A percentile compares a stretch with the other conserved stretches of the same genome.
Evolutionary conservation across 495 filamentous ascomycete genomes (phyloP).

Genomic region (Podospora fimiseda): DNA sequence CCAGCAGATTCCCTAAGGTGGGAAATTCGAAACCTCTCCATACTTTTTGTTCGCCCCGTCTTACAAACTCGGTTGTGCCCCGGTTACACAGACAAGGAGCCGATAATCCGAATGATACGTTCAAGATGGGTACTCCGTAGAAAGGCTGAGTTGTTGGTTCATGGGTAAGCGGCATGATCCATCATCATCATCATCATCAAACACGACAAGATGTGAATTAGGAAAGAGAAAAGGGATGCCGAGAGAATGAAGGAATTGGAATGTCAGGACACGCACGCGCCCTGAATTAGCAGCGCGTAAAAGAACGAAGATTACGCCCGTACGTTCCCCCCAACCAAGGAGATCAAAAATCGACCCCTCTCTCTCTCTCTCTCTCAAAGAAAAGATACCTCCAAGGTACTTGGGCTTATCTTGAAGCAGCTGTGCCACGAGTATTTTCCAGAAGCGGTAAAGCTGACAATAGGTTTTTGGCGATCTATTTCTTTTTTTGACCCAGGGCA

Average conservation of each 20-base stretch:
- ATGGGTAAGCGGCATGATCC: no score
- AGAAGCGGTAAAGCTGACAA: not conserved
- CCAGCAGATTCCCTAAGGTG: not conserved
- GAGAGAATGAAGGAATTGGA: no score
- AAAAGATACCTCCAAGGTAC: not conserved
- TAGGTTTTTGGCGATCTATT: not conserved
- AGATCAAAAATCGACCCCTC: not conserved
- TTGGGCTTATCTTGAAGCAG: not conserved
- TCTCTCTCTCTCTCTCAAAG: no score
- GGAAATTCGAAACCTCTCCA: not conserved
- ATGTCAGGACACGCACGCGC: no score
- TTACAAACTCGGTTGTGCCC: not conserved
- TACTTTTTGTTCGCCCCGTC: not conserved
- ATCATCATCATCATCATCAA: no score
- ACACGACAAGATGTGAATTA: no score
- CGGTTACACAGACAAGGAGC: not conserved
- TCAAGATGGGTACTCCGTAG: no score
- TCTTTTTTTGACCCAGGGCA: not conserved
- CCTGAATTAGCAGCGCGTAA: no score
- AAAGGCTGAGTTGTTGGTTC: no score
- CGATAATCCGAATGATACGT: not conserved
- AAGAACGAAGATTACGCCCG: no score
- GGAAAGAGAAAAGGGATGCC: no score
- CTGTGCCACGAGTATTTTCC: not conserved
- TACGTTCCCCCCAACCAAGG: no score